Conservation (phyloP, 1,284 basidiomycete species). For the Rhizopogon hawkerae region DNA sequence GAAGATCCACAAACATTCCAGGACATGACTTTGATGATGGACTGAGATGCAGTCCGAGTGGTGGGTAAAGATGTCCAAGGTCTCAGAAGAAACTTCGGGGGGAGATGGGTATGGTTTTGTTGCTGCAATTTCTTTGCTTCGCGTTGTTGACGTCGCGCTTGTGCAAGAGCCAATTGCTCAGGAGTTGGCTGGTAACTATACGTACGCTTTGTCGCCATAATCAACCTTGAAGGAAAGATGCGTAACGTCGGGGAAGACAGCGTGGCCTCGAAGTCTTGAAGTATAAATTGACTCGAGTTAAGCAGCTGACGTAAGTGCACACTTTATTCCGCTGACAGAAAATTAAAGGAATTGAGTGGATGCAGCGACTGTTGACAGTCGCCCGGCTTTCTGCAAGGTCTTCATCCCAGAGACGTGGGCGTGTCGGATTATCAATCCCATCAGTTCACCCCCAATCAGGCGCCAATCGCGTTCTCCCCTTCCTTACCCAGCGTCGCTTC, state of each 20-base stretch:
- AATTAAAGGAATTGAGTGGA: conserved; percentile 14
- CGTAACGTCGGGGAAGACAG: not conserved
- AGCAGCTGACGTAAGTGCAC: conserved; percentile 21
- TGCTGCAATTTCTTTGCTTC: conserved; percentile 38
- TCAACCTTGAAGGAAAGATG: not conserved
- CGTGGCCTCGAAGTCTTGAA: not conserved
- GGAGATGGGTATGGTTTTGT: conserved; percentile 10
- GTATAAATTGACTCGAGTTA: not conserved
- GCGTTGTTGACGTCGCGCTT: conserved; percentile 34
- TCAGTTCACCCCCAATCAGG: conserved; percentile 2
- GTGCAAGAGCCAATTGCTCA: conserved; percentile 47
- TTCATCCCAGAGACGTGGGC: conserved; percentile 3
- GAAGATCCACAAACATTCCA: conserved; percentile 62
- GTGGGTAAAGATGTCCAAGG: conserved; percentile 42
- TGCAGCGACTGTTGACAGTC: conserved; percentile 28
- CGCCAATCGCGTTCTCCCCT: conserved; percentile 15
- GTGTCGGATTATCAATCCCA: not conserved
- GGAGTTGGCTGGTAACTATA: conserved; percentile 32
- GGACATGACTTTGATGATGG: conserved; percentile 48
- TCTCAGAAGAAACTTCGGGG: conserved; percentile 36
- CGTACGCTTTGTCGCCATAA: conserved; percentile 3
- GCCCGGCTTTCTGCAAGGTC: conserved; percentile 21
- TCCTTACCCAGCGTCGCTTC: conserved; percentile 8
- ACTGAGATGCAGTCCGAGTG: conserved; percentile 14
- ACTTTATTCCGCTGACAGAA: conserved; percentile 3